These are phyloP conservation scores for Tylopilus plumbeoviolaceoides DNA, from an alignment of 768 basidiomycete species.

Conservation along the genomic window DNA sequence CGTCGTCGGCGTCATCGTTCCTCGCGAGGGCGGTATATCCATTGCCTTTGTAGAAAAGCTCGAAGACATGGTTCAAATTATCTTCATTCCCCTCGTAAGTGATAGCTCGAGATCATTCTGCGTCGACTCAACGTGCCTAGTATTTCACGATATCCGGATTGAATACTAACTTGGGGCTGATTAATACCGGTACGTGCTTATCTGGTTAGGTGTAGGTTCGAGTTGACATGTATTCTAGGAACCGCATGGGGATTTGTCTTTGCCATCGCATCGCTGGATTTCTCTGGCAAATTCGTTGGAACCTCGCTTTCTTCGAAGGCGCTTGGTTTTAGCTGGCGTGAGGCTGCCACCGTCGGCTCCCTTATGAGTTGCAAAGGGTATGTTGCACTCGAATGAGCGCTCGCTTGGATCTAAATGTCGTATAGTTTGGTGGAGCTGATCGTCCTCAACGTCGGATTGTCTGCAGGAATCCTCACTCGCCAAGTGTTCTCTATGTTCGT, in stretches of 20 bases:
- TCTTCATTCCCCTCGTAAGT: slow-evolving; percentile 82
- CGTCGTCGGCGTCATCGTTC: slow-evolving; percentile 75
- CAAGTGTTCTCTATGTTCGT: slow-evolving; percentile 96
- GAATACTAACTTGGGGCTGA: slow-evolving; percentile 82
- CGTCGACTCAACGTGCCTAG: slow-evolving; percentile 32
- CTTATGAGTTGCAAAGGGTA: slow-evolving; percentile 96
- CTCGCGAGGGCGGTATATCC: slow-evolving; percentile 81
- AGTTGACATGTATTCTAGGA: slow-evolving; percentile 34
- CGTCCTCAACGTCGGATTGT: slow-evolving; percentile 90
- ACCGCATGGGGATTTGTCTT: slow-evolving; percentile 87
- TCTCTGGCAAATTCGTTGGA: slow-evolving; percentile 84
- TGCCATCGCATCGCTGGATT: slow-evolving; percentile 74
- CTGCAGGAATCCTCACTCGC: slow-evolving; percentile 70
- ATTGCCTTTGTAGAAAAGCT: slow-evolving; percentile 87
- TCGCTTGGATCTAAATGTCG: slow-evolving; percentile 1
- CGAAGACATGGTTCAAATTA: slow-evolving; percentile 89
- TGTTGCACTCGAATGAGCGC: slow-evolving; percentile 24
- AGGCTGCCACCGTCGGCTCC: slow-evolving; percentile 80
- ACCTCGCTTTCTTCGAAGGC: slow-evolving; percentile 67
- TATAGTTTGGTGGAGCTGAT: slow-evolving; percentile 85
- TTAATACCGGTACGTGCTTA: slow-evolving; percentile 58
- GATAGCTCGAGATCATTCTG: background rate
- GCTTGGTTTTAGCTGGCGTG: slow-evolving; percentile 75
- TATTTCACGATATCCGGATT: slow-evolving; percentile 95
- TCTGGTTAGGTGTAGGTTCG: background rate